Evolutionary conservation across 2,329 filamentous ascomycete species (phyloP).

Genomic region (Trichoderma brevicompactum): DNA sequence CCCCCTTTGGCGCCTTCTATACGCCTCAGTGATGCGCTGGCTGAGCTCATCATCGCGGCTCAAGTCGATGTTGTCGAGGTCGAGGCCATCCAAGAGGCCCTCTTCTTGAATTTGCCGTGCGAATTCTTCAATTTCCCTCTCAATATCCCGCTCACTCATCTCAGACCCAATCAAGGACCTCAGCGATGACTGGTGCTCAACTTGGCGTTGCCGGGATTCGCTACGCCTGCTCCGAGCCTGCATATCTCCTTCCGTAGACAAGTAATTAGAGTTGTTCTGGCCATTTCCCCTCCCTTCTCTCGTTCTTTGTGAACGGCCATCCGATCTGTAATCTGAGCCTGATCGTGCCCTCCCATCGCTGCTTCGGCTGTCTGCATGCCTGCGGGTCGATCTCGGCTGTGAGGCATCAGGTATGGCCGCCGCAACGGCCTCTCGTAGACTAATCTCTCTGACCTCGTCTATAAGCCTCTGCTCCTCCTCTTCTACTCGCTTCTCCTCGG

Average conservation of each 20-base stretch:
- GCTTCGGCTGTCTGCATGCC: slow-evolving; percentile 41
- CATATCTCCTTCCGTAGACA: slow-evolving; percentile 42
- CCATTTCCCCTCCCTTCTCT: slow-evolving; percentile 33
- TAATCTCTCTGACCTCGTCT: slow-evolving; percentile 73
- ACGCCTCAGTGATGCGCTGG: slow-evolving; percentile 87
- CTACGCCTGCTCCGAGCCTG: slow-evolving; percentile 46
- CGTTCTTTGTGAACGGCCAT: slow-evolving; percentile 39
- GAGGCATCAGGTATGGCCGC: not conserved
- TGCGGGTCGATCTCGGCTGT: slow-evolving; percentile 36
- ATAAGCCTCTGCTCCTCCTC: slow-evolving; percentile 72
- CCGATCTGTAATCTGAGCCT: slow-evolving; percentile 40
- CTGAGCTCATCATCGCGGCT: slow-evolving; percentile 87
- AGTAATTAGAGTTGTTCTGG: slow-evolving; percentile 42
- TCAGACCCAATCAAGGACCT: slow-evolving; percentile 82
- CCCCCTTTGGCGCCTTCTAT: slow-evolving; percentile 73
- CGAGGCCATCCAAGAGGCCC: slow-evolving; percentile 83
- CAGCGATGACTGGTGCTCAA: slow-evolving; percentile 90
- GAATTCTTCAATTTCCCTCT: slow-evolving; percentile 89
- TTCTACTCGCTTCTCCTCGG: slow-evolving; percentile 59
- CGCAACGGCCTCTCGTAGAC: slow-evolving; percentile 68
- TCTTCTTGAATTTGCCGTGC: slow-evolving; percentile 87
- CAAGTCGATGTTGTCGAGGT: slow-evolving; percentile 83
- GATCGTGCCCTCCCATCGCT: slow-evolving; percentile 41
- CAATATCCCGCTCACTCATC: slow-evolving; percentile 75
- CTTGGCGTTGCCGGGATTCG: slow-evolving; percentile 59